These are phyloP conservation scores for Emiliania huxleyi DNA, from an alignment of 78 protist species.

Conservation along the genomic window DNA sequence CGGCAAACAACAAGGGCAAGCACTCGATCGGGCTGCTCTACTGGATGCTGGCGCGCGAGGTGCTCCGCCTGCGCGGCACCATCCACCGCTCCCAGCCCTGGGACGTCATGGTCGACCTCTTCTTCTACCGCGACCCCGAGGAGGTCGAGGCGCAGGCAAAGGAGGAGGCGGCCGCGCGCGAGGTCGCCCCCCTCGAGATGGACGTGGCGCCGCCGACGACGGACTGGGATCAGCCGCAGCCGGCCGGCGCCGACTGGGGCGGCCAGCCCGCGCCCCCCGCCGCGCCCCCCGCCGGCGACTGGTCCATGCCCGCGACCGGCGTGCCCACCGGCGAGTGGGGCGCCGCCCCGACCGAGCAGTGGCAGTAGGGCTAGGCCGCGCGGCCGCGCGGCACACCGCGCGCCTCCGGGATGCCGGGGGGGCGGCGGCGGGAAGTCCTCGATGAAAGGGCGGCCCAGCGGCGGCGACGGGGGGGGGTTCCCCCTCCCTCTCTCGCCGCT, in stretches of 20 bases:
- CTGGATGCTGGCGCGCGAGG: conserved; percentile 99
- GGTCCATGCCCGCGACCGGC: neutral
- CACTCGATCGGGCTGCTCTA: conserved; percentile 93
- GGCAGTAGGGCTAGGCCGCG: too few species aligned
- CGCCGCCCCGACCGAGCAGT: neutral
- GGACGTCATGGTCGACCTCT: conserved; percentile 95
- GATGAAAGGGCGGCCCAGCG: too few species aligned
- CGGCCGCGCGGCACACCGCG: too few species aligned
- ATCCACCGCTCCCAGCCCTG: conserved; percentile 88
- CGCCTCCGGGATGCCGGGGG: too few species aligned
- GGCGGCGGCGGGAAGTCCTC: too few species aligned
- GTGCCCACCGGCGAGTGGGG: neutral
- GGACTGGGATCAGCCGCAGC: neutral
- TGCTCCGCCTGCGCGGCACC: conserved; percentile 93
- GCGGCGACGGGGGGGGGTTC: too few species aligned
- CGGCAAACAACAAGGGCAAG: conserved; percentile 97
- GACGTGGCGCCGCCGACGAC: neutral
- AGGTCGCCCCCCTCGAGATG: neutral
- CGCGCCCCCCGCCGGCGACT: neutral
- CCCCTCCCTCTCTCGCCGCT: too few species aligned
- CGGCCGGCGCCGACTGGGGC: neutral
- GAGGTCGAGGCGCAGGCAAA: conserved; percentile 59
- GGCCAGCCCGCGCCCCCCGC: neutral
- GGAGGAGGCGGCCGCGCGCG: neutral
- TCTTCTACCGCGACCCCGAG: conserved; percentile 92